Conservation (phyloP, 2,329 filamentous ascomycete genomes). For the Trichophyton schoenleinii region DNA sequence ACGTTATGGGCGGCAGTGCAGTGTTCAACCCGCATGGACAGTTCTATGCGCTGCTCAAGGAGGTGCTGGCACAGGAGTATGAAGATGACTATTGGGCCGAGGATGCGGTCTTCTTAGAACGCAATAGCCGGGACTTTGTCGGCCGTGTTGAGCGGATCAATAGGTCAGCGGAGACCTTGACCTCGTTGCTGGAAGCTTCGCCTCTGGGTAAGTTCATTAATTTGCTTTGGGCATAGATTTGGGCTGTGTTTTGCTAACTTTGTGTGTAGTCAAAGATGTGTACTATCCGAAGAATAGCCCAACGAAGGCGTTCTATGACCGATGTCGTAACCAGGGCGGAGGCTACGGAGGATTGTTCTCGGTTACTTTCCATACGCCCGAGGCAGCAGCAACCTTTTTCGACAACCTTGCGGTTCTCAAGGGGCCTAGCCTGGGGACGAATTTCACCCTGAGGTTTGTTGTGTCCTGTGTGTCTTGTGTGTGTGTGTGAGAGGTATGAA, state of each 20-base stretch:
- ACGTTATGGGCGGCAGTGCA: slow-evolving; percentile 84
- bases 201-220: slow-evolving; percentile 32
- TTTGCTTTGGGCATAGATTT: too few species aligned
- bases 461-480: background rate
- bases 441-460: slow-evolving; percentile 66
- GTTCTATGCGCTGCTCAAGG: slow-evolving; percentile 59
- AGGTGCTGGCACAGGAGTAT: slow-evolving; percentile 51
- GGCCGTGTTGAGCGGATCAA: slow-evolving; percentile 75
- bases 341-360: slow-evolving; percentile 88
- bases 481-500: background rate
- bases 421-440: slow-evolving; percentile 87
- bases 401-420: slow-evolving; percentile 80
- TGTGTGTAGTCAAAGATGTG: slow-evolving; percentile 54
- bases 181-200: slow-evolving; percentile 52
- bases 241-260: background rate
- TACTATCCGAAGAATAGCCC: slow-evolving; percentile 76
- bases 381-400: slow-evolving; percentile 68
- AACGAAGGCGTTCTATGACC: slow-evolving; percentile 63
- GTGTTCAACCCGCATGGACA: slow-evolving; percentile 54
- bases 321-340: slow-evolving; percentile 56
- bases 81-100: slow-evolving; percentile 92
- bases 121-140: slow-evolving; percentile 87
- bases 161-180: slow-evolving; percentile 70
- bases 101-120: slow-evolving; percentile 86
- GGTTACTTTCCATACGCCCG: slow-evolving; percentile 59